Conservation (phyloP, 2,329 filamentous ascomycete species). For the Coniochaeta sp. region DNA sequence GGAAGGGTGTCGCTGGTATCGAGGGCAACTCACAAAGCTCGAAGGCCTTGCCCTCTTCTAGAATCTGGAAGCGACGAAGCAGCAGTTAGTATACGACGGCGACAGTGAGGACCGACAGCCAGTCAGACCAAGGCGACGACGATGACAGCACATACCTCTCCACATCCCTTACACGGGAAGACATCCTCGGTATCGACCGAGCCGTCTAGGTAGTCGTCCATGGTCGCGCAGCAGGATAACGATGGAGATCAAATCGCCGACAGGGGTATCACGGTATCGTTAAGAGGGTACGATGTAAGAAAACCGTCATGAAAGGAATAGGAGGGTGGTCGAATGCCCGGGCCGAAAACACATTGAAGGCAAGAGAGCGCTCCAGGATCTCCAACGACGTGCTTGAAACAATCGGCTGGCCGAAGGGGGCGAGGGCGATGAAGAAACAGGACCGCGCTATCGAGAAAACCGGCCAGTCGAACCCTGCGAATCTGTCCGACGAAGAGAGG, state of each 20-base stretch:
- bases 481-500: neutral
- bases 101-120: neutral
- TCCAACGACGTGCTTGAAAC: neutral
- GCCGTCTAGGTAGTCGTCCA: conserved; percentile 57
- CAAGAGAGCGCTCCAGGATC: neutral
- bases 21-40: conserved; percentile 69
- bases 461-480: neutral
- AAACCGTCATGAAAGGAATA: conserved; percentile 1
- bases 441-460: neutral
- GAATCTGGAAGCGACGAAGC: conserved; percentile 53
- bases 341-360: neutral
- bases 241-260: neutral
- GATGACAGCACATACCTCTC: conserved; percentile 67
- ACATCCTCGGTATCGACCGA: conserved; percentile 73
- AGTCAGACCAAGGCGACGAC: too few relatives aligned
- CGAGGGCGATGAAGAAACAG: too few relatives aligned
- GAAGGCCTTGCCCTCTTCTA: conserved; percentile 97
- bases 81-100: neutral
- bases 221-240: conserved; percentile 26
- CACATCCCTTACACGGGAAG: conserved; percentile 88
- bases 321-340: neutral
- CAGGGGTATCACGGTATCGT: neutral
- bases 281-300: neutral
- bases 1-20: neutral
- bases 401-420: neutral